These are phyloP conservation scores for Boletus tomentosulus DNA, from an alignment of 768 basidiomycete species.

Conservation along the genomic window DNA sequence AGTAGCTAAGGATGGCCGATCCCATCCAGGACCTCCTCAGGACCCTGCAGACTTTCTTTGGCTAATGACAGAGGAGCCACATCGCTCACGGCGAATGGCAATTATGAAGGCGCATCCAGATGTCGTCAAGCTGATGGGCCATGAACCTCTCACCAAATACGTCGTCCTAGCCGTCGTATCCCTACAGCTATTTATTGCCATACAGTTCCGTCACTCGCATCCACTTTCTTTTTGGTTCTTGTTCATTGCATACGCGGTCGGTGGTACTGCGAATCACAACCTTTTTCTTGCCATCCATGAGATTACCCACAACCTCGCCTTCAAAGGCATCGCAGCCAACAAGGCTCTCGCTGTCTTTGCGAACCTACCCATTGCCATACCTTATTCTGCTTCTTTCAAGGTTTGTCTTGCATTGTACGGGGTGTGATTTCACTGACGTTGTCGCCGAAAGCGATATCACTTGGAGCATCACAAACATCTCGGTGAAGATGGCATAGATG, in stretches of 20 bases:
- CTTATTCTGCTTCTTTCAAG: constrained; percentile 96
- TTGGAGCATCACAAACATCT: constrained; percentile 95
- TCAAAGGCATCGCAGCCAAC: constrained; percentile 76
- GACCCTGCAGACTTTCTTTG: constrained; percentile 89
- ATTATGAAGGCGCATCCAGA: constrained; percentile 96
- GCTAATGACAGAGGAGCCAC: constrained; percentile 98
- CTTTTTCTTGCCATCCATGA: constrained; percentile 98
- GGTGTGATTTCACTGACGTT: constrained; percentile 1
- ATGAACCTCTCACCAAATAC: constrained; percentile 89
- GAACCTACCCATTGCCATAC: constrained; percentile 91
- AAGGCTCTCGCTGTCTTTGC: constrained; percentile 86
- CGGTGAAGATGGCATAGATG: constrained; percentile 95
- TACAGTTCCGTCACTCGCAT: constrained; percentile 60
- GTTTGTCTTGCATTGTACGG: constrained; percentile 32
- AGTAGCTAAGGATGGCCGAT: constrained; percentile 36
- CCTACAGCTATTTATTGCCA: constrained; percentile 65
- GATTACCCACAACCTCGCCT: constrained; percentile 97
- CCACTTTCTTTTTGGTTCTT: constrained; percentile 73
- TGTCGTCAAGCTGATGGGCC: constrained; percentile 95
- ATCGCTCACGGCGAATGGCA: constrained; percentile 77
- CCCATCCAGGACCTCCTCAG: constrained; percentile 53
- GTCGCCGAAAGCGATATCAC: constrained; percentile 66
- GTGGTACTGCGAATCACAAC: constrained; percentile 97
- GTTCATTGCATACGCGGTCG: constrained; percentile 75
- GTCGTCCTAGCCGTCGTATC: constrained; percentile 79